These are phyloP conservation scores for Cadophora sp. DNA, from an alignment of 2,329 filamentous ascomycete species.

Conservation along the genomic window DNA sequence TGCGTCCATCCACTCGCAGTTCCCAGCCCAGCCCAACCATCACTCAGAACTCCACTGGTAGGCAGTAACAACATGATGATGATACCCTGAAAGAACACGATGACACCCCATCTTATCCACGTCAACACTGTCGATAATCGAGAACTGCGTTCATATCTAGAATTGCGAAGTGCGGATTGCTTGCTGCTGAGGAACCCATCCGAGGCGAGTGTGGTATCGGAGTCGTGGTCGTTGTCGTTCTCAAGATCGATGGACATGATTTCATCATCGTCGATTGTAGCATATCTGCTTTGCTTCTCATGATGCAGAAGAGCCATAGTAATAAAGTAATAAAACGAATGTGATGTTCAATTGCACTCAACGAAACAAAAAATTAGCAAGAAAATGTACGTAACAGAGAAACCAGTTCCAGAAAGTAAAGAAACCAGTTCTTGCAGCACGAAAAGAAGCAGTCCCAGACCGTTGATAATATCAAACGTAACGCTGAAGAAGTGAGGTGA, in stretches of 20 bases:
- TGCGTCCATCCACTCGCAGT: conserved; percentile 26
- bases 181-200: conserved; percentile 33
- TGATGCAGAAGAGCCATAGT: conserved; percentile 18
- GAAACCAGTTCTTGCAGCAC: conserved; percentile 26
- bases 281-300: conserved; percentile 8
- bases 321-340: conserved; percentile 19
- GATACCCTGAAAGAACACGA: conserved; percentile 41
- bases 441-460: conserved; percentile 13
- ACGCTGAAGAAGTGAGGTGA: background rate
- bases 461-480: conserved; percentile 8
- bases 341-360: conserved; percentile 1
- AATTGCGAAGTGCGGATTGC: conserved; percentile 21
- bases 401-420: conserved; percentile 22
- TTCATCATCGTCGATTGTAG: conserved; percentile 11
- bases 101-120: conserved; percentile 41
- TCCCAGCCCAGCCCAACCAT: conserved; percentile 24
- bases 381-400: background rate
- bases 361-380: background rate
- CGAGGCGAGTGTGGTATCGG: conserved; percentile 40
- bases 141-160: conserved; percentile 22
- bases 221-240: conserved; percentile 32
- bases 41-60: conserved; percentile 27
- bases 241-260: conserved; percentile 17
- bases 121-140: conserved; percentile 32
- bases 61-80: conserved; percentile 42